phyloP scores from a whole-genome alignment of 257 asterid species.

The Forsythia suspensa region DNA sequence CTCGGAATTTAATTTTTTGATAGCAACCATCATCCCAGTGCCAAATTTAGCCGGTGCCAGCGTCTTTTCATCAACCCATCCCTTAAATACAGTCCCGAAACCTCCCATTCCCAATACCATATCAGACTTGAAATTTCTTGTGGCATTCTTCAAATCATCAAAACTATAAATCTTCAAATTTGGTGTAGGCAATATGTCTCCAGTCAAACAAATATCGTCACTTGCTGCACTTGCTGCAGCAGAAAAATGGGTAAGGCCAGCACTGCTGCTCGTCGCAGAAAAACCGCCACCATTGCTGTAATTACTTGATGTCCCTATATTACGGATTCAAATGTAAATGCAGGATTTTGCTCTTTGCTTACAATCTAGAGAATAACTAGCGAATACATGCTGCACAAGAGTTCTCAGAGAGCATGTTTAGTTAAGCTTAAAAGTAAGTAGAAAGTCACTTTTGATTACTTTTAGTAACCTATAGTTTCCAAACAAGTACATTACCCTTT shows the following conservation, averaged over 20 bases:
- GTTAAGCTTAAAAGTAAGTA: too few relatives aligned
- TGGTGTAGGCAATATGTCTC: slow-evolving; percentile 44
- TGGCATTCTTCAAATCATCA: slow-evolving; percentile 47
- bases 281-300: slow-evolving; percentile 44
- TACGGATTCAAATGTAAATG: not conserved
- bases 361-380: not conserved
- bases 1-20: slow-evolving; percentile 54
- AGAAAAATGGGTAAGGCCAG: slow-evolving; percentile 41
- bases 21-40: slow-evolving; percentile 49
- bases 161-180: slow-evolving; percentile 40
- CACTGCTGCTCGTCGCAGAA: slow-evolving; percentile 45
- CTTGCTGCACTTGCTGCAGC: slow-evolving; percentile 42
- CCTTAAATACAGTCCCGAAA: slow-evolving; percentile 58
- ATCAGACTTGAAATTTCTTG: slow-evolving; percentile 48
- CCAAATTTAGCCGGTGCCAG: slow-evolving; percentile 41
- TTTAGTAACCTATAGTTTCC: not conserved
- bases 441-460: too few relatives aligned
- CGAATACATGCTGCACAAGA: not conserved
- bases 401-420: too few relatives aligned
- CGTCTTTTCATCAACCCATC: slow-evolving; percentile 56
- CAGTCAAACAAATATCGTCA: slow-evolving; percentile 32
- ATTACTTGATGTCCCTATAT: not conserved
- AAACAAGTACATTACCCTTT: not conserved
- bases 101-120: slow-evolving; percentile 60
- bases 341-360: not conserved